A percentile compares a stretch with the other conserved stretches of the same genome.
Evolutionary conservation across 495 filamentous ascomycete genomes (phyloP).

Genomic region (Pyrenula massariospora): DNA sequence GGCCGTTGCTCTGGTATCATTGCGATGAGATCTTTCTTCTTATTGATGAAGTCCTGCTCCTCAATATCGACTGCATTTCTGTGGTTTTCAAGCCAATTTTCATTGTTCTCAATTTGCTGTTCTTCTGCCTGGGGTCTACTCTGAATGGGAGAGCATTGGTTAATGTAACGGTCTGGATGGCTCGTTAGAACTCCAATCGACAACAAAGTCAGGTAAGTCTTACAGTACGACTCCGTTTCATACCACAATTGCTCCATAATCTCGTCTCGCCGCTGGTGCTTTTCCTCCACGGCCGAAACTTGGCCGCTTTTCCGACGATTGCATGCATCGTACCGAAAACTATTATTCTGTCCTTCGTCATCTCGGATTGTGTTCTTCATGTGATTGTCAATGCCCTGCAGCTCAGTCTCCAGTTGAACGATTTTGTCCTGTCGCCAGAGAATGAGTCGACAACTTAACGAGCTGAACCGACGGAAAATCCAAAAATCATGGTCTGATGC

Average conservation of each 20-base stretch:
- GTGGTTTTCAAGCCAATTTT: neutral
- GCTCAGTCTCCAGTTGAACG: neutral
- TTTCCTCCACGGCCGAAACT: neutral
- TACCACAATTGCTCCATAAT: neutral
- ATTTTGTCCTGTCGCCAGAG: neutral
- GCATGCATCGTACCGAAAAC: neutral
- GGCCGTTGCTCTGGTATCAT: neutral
- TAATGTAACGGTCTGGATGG: neutral
- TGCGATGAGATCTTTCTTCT: neutral
- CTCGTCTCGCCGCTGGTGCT: neutral
- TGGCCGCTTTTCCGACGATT: neutral
- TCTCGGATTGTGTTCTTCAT: neutral
- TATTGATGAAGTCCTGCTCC: neutral
- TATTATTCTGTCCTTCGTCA: neutral
- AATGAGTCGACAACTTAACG: neutral
- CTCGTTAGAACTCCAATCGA: neutral
- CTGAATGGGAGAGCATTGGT: neutral
- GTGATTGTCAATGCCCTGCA: neutral
- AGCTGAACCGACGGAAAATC: neutral
- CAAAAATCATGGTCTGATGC: neutral
- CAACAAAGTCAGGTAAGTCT: neutral
- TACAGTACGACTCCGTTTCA: neutral
- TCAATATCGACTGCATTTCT: neutral
- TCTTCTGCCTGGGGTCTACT: neutral
- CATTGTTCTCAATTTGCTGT: neutral